Evolutionary conservation across 805 yeast genomes (phyloP).

Genomic region (Ogataea nakhonphanomensis): DNA sequence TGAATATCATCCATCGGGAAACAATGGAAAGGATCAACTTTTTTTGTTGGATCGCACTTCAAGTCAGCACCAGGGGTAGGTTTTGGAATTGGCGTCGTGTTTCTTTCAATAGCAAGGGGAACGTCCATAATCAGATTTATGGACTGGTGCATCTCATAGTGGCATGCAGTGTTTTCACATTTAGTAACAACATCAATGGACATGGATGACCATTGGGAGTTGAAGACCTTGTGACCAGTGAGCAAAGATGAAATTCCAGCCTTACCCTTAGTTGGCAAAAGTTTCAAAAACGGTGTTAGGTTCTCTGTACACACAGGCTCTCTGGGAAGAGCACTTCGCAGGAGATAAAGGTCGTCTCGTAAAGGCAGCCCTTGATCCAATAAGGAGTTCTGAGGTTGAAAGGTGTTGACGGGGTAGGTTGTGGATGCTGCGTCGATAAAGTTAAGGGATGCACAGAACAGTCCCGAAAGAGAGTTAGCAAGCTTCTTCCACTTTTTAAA

Average conservation of each 20-base stretch:
- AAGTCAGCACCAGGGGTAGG: constrained; percentile 71
- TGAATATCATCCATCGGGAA: constrained; percentile 64
- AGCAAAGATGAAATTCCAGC: constrained; percentile 81
- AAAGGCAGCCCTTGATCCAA: constrained; percentile 25
- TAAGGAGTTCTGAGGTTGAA: constrained; percentile 26
- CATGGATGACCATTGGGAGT: constrained; percentile 92
- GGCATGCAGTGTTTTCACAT: constrained; percentile 45
- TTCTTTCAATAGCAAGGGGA: constrained; percentile 61
- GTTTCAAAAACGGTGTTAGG: constrained; percentile 85
- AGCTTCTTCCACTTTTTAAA: constrained; percentile 65
- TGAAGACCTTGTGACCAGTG: constrained; percentile 88
- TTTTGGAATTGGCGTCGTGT: constrained; percentile 69
- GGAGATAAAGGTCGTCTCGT: constrained; percentile 45
- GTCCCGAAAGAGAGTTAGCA: constrained; percentile 77
- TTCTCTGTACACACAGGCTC: constrained; percentile 98
- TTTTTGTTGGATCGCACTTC: constrained; percentile 67
- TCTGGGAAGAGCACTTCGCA: constrained; percentile 87
- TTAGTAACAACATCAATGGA: constrained; percentile 71
- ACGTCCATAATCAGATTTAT: constrained; percentile 73
- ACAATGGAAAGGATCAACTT: constrained; percentile 62
- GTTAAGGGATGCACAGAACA: constrained; percentile 92
- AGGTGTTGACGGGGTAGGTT: constrained; percentile 54
- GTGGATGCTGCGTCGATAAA: constrained; percentile 80
- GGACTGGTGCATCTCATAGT: constrained; percentile 55
- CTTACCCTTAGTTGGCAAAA: constrained; percentile 88